phyloP scores from a whole-genome alignment of 768 basidiomycete genomes.

The Russula olivacea region DNA sequence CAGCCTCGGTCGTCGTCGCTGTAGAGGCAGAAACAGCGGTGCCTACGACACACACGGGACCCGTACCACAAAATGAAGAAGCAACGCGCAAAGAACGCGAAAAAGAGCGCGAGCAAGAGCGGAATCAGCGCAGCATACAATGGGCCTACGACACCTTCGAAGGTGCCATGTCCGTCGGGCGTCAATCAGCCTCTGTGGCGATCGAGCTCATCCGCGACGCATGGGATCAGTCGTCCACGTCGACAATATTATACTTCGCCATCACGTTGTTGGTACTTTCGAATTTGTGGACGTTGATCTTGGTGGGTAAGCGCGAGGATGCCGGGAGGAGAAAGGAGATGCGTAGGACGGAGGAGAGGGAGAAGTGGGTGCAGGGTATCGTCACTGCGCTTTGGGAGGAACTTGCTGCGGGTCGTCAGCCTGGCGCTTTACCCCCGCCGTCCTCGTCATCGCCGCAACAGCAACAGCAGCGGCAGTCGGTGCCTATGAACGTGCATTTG shows the following conservation, averaged over 20 bases:
- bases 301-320: conserved; percentile 45
- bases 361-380: conserved; percentile 69
- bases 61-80: conserved; percentile 31
- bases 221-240: conserved; percentile 71
- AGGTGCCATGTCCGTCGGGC: conserved; percentile 66
- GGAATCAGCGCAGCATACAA: conserved; percentile 67
- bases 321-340: conserved; percentile 41
- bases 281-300: conserved; percentile 65
- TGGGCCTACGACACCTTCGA: conserved; percentile 88
- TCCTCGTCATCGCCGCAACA: not conserved
- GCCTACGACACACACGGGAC: conserved; percentile 22
- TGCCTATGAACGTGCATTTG: not conserved
- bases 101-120: conserved; percentile 42
- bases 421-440: conserved; percentile 2
- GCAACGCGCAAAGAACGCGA: conserved; percentile 47
- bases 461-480: not conserved
- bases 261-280: conserved; percentile 68
- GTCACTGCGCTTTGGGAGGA: conserved; percentile 71
- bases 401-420: conserved; percentile 43
- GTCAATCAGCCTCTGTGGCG: conserved; percentile 62
- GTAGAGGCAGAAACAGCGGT: conserved; percentile 34
- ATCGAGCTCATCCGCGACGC: conserved; percentile 73
- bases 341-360: conserved; percentile 57
- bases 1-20: conserved; percentile 44
- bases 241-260: conserved; percentile 65